phyloP scores from a whole-genome alignment of 179 eudicot species.

The Amaranthus tricolor region DNA sequence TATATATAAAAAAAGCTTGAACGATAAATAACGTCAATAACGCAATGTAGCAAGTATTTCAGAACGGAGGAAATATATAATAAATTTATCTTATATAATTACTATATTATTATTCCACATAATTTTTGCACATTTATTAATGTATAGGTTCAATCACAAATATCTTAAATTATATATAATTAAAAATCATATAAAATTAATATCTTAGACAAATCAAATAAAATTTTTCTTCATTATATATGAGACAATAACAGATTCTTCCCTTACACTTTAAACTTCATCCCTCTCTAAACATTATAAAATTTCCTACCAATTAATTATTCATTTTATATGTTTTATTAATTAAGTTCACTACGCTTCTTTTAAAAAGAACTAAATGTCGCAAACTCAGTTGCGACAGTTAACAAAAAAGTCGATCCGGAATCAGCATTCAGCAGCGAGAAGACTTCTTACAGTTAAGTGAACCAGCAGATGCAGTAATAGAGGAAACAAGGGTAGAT shows the following conservation, averaged over 20 bases:
- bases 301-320: background rate
- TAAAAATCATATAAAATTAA: too few species aligned
- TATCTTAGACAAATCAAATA: too few species aligned
- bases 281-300: conserved; percentile 17
- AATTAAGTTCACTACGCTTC: background rate
- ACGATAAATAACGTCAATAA: too few species aligned
- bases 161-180: too few species aligned
- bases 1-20: too few species aligned
- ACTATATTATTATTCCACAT: too few species aligned
- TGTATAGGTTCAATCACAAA: too few species aligned
- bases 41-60: background rate
- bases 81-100: too few species aligned
- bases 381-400: background rate
- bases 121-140: too few species aligned
- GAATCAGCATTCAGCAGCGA: conserved; percentile 34
- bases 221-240: too few species aligned
- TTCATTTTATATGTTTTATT: too few species aligned
- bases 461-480: conserved; percentile 49
- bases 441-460: conserved; percentile 51
- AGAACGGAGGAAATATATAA: conserved; percentile 1
- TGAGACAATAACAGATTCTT: background rate
- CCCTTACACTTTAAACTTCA: conserved; percentile 11
- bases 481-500: conserved; percentile 39
- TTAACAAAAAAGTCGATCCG: background rate
- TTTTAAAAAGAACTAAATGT: background rate